Evolutionary conservation across 805 yeast genomes (phyloP).

Genomic region (Candida ficus): DNA sequence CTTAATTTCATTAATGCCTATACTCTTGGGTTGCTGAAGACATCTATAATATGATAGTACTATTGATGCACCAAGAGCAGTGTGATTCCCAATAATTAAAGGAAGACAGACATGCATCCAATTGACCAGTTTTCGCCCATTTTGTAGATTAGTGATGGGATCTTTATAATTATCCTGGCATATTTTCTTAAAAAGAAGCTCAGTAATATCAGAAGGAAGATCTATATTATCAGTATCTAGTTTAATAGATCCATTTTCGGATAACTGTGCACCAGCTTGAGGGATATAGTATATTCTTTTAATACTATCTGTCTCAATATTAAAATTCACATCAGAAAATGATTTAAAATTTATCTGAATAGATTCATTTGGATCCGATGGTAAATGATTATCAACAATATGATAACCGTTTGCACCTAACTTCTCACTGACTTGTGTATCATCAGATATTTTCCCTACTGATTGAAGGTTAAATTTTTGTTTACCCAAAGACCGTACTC

Average conservation of each 20-base stretch:
- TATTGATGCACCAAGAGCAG: not conserved
- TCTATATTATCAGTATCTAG: not conserved
- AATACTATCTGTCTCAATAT: not conserved
- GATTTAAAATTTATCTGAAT: not conserved
- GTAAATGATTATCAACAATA: not conserved
- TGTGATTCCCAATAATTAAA: not conserved
- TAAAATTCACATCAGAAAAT: not conserved
- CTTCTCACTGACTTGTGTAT: not conserved
- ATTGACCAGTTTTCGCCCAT: not conserved
- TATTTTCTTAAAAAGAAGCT: not conserved
- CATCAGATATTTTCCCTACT: not conserved
- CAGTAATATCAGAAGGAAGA: not conserved
- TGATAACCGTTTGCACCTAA: not conserved
- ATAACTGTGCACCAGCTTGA: not conserved
- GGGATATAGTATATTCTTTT: not conserved
- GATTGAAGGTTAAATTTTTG: not conserved
- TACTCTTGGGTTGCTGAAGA: not conserved
- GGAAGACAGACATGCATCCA: conserved; percentile 3
- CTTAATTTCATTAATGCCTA: not conserved
- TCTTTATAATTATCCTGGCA: not conserved
- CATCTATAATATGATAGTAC: not conserved
- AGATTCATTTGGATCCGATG: not conserved
- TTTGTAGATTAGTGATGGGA: not conserved
- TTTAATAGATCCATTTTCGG: not conserved
- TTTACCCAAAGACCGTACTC: not conserved